Conservation (phyloP, 805 yeast genomes). For the Nakazawaea populi region DNA sequence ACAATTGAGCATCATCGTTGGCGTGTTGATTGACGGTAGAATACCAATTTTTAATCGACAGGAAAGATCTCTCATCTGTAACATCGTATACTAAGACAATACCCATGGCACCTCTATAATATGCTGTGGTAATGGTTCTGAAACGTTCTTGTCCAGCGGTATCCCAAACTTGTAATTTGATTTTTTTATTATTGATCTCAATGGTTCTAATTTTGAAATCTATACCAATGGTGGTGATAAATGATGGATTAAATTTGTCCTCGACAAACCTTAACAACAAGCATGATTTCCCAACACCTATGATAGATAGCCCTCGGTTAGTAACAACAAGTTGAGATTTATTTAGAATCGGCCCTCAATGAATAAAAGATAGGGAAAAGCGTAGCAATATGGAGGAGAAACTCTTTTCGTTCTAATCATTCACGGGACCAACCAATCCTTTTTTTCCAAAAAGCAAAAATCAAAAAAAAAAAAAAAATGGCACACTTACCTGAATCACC, state of each 20-base stretch:
- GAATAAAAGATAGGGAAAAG: no score
- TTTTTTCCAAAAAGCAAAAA: no score
- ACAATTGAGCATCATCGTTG: slow-evolving; percentile 89
- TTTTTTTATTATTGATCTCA: slow-evolving; percentile 86
- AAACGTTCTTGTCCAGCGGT: slow-evolving; percentile 98
- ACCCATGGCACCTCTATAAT: slow-evolving; percentile 88
- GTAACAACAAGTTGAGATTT: background rate
- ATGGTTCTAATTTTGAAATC: slow-evolving; percentile 97
- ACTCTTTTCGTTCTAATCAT: no score
- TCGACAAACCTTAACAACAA: slow-evolving; percentile 88
- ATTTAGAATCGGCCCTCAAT: no score
- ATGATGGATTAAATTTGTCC: slow-evolving; percentile 93
- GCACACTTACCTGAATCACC: slow-evolving; percentile 68
- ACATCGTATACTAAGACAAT: slow-evolving; percentile 80
- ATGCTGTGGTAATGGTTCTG: slow-evolving; percentile 90
- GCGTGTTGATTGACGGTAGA: slow-evolving; percentile 96
- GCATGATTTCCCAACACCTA: slow-evolving; percentile 82
- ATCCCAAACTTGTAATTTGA: slow-evolving; percentile 95
- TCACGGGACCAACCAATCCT: background rate
- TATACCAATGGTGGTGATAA: slow-evolving; percentile 96
- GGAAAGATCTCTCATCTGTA: slow-evolving; percentile 86
- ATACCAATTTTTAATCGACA: slow-evolving; percentile 91
- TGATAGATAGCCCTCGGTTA: background rate
- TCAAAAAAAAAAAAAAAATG: no score
- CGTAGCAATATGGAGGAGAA: no score